These are phyloP conservation scores for Colletotrichum sp. DNA, from an alignment of 2,329 filamentous ascomycete species.

Conservation along the genomic window DNA sequence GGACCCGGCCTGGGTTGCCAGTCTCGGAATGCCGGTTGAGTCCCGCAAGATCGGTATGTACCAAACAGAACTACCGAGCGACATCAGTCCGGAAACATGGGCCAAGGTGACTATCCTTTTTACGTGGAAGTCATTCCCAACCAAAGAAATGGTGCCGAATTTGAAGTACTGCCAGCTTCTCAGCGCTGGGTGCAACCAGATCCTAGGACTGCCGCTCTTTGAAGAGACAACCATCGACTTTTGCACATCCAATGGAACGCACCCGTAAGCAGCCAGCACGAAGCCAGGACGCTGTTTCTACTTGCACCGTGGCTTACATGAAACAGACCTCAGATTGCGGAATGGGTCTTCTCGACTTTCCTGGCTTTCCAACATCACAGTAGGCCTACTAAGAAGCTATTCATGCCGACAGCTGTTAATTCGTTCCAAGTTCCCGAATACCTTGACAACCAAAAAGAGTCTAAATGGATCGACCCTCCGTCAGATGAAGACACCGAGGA, in stretches of 20 bases:
- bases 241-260: constrained; percentile 61
- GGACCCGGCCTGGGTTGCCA: neutral
- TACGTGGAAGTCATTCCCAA: constrained; percentile 47
- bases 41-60: neutral
- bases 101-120: constrained; percentile 54
- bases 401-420: neutral
- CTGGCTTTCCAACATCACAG: constrained; percentile 53
- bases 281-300: neutral
- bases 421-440: constrained; percentile 45
- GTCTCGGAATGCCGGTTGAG: neutral
- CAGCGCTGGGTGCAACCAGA: constrained; percentile 58
- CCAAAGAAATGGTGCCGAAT: constrained; percentile 46
- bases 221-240: constrained; percentile 55
- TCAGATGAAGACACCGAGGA: constrained; percentile 40
- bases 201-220: constrained; percentile 52
- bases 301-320: neutral
- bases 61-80: neutral
- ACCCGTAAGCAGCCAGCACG: constrained; percentile 44
- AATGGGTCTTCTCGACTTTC: constrained; percentile 61
- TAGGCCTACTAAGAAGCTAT: constrained; percentile 30
- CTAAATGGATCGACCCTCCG: constrained; percentile 44
- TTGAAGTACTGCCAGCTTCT: constrained; percentile 59
- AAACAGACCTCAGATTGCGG: constrained; percentile 58
- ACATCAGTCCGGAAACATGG: constrained; percentile 33
- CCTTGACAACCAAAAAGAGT: constrained; percentile 46